Base-by-base conservation (phyloP, 345 rosid species). In the Aurinia saxatilis region DNA sequence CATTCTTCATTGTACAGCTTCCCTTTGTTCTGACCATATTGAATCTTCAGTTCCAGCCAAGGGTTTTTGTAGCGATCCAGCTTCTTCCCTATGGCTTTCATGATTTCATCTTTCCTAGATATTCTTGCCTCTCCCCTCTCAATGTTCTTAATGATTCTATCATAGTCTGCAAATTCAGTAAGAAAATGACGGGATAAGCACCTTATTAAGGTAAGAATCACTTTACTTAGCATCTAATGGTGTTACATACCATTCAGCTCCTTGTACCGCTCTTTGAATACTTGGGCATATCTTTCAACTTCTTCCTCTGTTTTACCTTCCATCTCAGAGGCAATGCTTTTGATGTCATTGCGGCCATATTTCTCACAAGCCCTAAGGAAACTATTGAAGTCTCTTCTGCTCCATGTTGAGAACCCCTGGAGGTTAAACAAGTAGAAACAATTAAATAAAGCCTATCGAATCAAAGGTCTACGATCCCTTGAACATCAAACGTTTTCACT, bases 11-110 rank as follows among this genome's bases (percentile, higher is more conserved):
- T 90, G 77, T 95, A 90, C 74, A 86, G 66, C 77, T 88, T 90
- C 62, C 99, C 97, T 74, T 90, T 90, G 81, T 90, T 90, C 77
- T 95, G 99, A 63, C 96, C 99, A 68, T 95, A 90, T 60, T 90
- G 96, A 68, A 95, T 90, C 87, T 88, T 95, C 81, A 95, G 67
- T 69, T 95, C 99, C 42, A 87, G 87, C 99, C 99, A 95, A 1
- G 99, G 99, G 73, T 95, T 95, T 84, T 86, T 88, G 87, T 90
- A 95, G 34, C 97, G 96, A 71, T 95, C 97, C 83, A 95, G 78
- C 57, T 95, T 95, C 89, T 88, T 95, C 40, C 97, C 93, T 16
- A 95, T 88, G 40, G 96, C 99, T 79, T 84, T 90, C 99, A 93
- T 93, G 70, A 93, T 93, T 81, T 93, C 99, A 60, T 93, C 99